Conservation (phyloP, 805 yeast genomes). For the Candida insectalens region DNA sequence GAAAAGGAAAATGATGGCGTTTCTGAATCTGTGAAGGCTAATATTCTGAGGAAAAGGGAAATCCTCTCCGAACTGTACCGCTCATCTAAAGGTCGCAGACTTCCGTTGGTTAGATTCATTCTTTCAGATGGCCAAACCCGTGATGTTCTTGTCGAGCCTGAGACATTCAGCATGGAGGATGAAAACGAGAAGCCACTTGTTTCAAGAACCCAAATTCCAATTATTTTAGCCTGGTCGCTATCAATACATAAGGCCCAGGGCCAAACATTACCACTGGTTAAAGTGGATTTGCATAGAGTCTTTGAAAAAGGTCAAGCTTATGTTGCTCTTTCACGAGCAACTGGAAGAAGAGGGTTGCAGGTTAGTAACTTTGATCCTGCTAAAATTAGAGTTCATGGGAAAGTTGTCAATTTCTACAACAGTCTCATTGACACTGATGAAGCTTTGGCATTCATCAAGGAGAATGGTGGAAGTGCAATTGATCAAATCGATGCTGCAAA, state of each 20-base stretch:
- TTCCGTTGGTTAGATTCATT: constrained; percentile 74
- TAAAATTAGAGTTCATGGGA: constrained; percentile 60
- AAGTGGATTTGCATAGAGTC: constrained; percentile 64
- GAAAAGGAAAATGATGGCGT: constrained; percentile 3
- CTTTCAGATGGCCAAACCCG: constrained; percentile 63
- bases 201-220: constrained; percentile 70
- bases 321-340: constrained; percentile 88
- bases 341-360: constrained; percentile 69
- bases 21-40: constrained; percentile 15
- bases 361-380: constrained; percentile 59
- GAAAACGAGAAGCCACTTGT: constrained; percentile 60
- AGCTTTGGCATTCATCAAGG: constrained; percentile 6
- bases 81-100: constrained; percentile 35
- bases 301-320: constrained; percentile 95
- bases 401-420: constrained; percentile 62
- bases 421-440: constrained; percentile 31
- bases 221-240: constrained; percentile 92
- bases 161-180: constrained; percentile 73
- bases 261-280: constrained; percentile 67
- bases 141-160: constrained; percentile 73
- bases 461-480: constrained; percentile 2
- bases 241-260: constrained; percentile 97
- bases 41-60: constrained; percentile 37
- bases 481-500: constrained; percentile 1
- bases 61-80: constrained; percentile 33